A percentile compares a stretch with the other conserved stretches of the same genome.
These are phyloP conservation scores for Aspergillus coremiiformis DNA, from an alignment of 495 filamentous ascomycete species.

Conservation along the genomic window DNA sequence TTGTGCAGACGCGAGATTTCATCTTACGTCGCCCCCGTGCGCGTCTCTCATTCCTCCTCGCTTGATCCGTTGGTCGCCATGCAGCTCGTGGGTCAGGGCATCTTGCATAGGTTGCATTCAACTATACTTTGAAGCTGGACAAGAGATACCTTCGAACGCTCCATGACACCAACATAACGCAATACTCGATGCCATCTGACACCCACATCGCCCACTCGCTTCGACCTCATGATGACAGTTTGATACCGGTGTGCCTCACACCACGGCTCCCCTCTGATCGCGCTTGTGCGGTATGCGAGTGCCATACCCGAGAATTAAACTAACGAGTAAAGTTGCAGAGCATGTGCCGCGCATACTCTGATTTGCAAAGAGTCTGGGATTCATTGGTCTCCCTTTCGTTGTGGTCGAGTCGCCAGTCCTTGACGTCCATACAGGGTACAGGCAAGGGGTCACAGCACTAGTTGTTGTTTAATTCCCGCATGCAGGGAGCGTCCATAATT, in stretches of 20 bases:
- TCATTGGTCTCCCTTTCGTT: background rate
- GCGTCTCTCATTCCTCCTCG: conserved; percentile 12
- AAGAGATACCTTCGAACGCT: background rate
- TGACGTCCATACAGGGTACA: conserved; percentile 4
- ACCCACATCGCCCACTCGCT: background rate
- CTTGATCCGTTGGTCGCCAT: conserved; percentile 8
- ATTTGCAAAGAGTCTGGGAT: conserved; percentile 8
- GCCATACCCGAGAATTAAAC: conserved; percentile 2
- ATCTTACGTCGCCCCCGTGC: background rate
- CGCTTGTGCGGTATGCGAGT: conserved; percentile 13
- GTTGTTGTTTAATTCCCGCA: conserved; percentile 10
- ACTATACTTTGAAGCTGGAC: background rate
- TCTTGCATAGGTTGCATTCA: conserved; percentile 7
- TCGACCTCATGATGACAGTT: background rate
- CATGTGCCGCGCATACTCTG: conserved; percentile 7
- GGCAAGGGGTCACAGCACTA: conserved; percentile 11
- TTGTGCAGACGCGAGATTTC: background rate
- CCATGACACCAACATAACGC: background rate
- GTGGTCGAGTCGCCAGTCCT: background rate
- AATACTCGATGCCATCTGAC: background rate
- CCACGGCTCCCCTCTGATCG: background rate
- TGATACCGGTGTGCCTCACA: background rate
- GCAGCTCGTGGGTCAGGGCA: background rate
- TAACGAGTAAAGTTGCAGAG: conserved; percentile 9
- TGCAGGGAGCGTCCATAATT: conserved; percentile 1